Evolutionary conservation across 345 rosid species (phyloP), one percentile per base, ranked within the genome.

Genomic region (Reutealis trisperma): DNA sequence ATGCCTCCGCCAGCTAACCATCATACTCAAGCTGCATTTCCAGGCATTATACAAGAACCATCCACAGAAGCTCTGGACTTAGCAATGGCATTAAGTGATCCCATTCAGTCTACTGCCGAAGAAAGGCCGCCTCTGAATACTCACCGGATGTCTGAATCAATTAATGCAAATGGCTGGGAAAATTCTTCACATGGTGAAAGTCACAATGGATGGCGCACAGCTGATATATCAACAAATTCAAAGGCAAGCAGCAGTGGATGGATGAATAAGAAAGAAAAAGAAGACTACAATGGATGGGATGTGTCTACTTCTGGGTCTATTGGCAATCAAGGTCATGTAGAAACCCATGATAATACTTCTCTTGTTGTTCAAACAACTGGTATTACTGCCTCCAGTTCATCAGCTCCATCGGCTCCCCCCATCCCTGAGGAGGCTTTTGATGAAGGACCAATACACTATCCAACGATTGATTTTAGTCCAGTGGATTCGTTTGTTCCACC

Each of bases 201-300:
- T 70, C 64, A 69, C 77, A 79, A 66, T 67, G 86, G 89, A n/a
- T 81, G 86, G 87, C 84, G 75, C 51, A 60, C 78, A 52, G 61
- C 81, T 71, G 75, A 47, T 60, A 74, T 63, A 67, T 54, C 80
- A 22, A 52, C 75, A 55, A 75, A 62, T 63, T 70, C 84, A 62
- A 75, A 12, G 68, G 80, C 75, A 77, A 72, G 77, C 82, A 75
- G 76, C 77, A 79, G 76, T 54, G 84, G 85, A 55, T 74, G 83
- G 84, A 62, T 54, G 54, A 78, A 65, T 70, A 78, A 84, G 75
- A 55, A 55, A 0, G 54, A 78, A 44, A 79, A 78, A 61, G 81
- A 78, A 45, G 85, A 78, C 45, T 57, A 82, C 78, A 80, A 76
- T 14, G 82, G 88, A 0, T 85, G 88, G 84, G 82, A 52, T 72